Percentiles rank a stretch among this genome's conserved stretches.
Conservation (phyloP, 441 rosid species). For the Breynia disticha region DNA sequence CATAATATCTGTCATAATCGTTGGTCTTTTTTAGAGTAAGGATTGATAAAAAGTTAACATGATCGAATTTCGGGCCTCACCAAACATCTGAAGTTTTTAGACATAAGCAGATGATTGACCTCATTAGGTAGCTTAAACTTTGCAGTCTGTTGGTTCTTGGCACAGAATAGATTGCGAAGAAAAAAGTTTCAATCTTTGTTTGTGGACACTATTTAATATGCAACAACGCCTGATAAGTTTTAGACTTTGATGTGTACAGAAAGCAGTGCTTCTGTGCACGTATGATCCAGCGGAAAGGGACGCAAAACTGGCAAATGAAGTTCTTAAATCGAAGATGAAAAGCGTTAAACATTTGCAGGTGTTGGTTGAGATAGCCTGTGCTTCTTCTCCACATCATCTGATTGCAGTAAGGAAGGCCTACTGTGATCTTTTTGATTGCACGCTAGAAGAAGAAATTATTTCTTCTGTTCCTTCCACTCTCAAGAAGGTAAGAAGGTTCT, state of each 20-base stretch:
- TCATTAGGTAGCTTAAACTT: no score
- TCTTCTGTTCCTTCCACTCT: constrained; percentile 34
- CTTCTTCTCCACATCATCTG: constrained; percentile 62
- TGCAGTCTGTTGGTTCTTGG: no score
- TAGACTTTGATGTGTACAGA: constrained; percentile 28
- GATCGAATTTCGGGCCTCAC: no score
- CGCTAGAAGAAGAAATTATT: constrained; percentile 70
- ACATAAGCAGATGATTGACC: no score
- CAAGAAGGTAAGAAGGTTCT: constrained; percentile 41
- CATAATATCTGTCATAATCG: no score
- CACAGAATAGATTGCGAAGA: no score
- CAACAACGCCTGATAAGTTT: no score
- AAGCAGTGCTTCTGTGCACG: constrained; percentile 63
- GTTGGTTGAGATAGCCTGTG: constrained; percentile 69
- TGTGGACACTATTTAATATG: no score
- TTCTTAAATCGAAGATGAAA: constrained; percentile 31
- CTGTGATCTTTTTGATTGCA: constrained; percentile 46
- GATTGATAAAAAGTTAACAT: no score
- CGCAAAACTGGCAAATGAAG: constrained; percentile 57
- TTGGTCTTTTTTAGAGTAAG: no score
- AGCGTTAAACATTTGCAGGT: constrained; percentile 37
- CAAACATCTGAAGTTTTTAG: no score
- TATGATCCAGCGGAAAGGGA: constrained; percentile 79
- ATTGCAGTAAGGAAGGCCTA: constrained; percentile 66
- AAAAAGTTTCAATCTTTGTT: no score